Evolutionary conservation across 345 rosid species (phyloP), one percentile per base, ranked within the genome.

Genomic region (Jatropha curcas): DNA sequence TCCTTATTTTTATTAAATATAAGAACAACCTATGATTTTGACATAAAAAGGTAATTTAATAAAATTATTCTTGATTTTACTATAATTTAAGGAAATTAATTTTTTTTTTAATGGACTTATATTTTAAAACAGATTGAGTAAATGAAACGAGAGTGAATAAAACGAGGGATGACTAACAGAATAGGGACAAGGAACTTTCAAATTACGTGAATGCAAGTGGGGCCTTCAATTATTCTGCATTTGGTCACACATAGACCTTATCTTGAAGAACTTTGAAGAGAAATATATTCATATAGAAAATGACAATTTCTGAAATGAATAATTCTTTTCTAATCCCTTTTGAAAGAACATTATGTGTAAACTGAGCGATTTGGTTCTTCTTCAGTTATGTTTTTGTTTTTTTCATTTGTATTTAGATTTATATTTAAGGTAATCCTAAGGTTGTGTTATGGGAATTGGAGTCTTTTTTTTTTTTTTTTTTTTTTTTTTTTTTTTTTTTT

Each of bases 291-390:
- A 60, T 19, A 60, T 19, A 60, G 25, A 60, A 60, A 60, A 60
- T 31, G 17, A 13, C 45, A 24, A 22, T 55, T 55, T 55, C 30
- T 60, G n/a, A 19, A n/a, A 35, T 19, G 66, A 55, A 55, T 55
- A 55, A 22, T 61, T 61, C 46, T 61, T 61, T 61, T 61, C 48
- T n/a, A 1, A 60, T 20, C 46, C 37, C 25, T 55, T 55, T 55
- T 24, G 30, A 55, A 55, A 9, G 59, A 24, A 22, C 17, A 39
- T 12, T 46, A 13, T 63, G 17, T 22, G 16, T 60, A 16, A 0
- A 41, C 24, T 5, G 24, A 33, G 4, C 19, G 67, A 22, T 63
- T 39, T 37, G 45, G 22, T 63, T 63, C 51, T 39, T 39, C 11
- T 17, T 48, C 17, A 2, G 16, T 48, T 17, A 14, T 3, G 11